Evolutionary conservation across 306 rosid genomes (phyloP), one percentile per base, ranked within the genome.

Genomic region (Potentilla sterilis): DNA sequence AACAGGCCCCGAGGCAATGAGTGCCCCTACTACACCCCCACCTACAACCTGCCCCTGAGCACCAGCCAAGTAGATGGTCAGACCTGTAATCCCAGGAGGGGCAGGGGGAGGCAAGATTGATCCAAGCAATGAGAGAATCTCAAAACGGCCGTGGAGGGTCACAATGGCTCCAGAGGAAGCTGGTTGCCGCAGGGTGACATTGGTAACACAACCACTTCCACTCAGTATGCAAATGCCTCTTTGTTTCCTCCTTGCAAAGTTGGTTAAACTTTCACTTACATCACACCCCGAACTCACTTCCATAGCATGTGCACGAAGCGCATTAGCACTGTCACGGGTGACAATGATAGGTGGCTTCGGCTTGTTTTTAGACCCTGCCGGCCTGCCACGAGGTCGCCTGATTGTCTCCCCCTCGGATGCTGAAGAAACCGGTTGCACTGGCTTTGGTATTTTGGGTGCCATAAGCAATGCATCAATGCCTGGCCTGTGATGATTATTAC

Each of bases 21-120:
- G 86, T 38, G 96, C 79, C 72, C 96, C 96, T 42, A 87, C 93
- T 0, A 88, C 93, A 66, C 61, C 70, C 67, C 96, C 96, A 58
- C 96, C 96, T 12, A 91, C 89, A 68, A 91, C 93, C 89, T 91
- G 96, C 41, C 96, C 96, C 76, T 91, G 96, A 78, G 89, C 86
- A 55, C 96, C 93, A 15, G 96, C 93, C 7, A 91, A 78, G 82
- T 87, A 91, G 46, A 91, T 86, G 69, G 96, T 84, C 12, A 91
- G 79, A 22, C 93, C 93, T 6, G 91, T 91, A 67, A 91, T 85
- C 66, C 96, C 96, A 2, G 93, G 88, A 8, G 93, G 96, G 38
- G 96, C 96, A 4, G 96, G 96, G 34, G 96, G 96, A 10, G 96
- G 96, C 80, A 91, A 78, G 78, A 91, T 83, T 24, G 96, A 91